These are phyloP conservation scores for Tolypocladium tundrense DNA, from an alignment of 2,329 filamentous ascomycete species.

Conservation along the genomic window DNA sequence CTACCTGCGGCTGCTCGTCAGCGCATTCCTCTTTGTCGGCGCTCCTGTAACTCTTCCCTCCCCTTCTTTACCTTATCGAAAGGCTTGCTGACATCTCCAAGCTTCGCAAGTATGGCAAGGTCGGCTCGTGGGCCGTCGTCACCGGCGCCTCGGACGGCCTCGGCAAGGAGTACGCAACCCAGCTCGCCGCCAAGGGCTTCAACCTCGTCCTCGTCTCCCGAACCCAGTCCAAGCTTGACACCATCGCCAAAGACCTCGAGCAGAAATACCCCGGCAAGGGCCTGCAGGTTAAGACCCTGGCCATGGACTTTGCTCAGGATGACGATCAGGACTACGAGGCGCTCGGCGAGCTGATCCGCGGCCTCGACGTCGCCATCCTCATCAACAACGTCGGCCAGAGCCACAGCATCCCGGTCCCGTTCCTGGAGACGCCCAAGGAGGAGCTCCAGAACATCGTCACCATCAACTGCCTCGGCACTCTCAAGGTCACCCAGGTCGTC, in stretches of 20 bases:
- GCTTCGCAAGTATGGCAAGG: conserved; percentile 84
- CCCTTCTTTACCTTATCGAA: neutral
- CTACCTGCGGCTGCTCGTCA: conserved; percentile 52
- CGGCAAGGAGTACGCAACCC: conserved; percentile 88
- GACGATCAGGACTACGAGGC: conserved; percentile 69
- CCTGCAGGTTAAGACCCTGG: conserved; percentile 64
- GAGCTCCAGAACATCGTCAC: conserved; percentile 87
- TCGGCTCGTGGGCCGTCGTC: conserved; percentile 87
- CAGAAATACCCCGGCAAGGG: conserved; percentile 50
- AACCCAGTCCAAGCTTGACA: conserved; percentile 81
- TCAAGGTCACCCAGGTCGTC: conserved; percentile 78
- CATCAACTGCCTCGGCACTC: conserved; percentile 87
- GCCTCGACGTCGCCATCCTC: conserved; percentile 73
- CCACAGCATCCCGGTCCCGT: conserved; percentile 86
- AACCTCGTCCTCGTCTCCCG: conserved; percentile 92
- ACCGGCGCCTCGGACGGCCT: conserved; percentile 95
- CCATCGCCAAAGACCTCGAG: conserved; percentile 66
- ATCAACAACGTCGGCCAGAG: conserved; percentile 97
- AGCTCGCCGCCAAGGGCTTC: conserved; percentile 85
- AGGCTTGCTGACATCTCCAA: conserved; percentile 22
- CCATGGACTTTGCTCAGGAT: conserved; percentile 87
- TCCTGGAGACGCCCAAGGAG: conserved; percentile 64
- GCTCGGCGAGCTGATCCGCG: conserved; percentile 57
- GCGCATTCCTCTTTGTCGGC: conserved; percentile 57
- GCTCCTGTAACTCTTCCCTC: conserved; percentile 40